Evolutionary conservation across 768 basidiomycete species (phyloP).

Genomic region (Fibroporia radiculosa): DNA sequence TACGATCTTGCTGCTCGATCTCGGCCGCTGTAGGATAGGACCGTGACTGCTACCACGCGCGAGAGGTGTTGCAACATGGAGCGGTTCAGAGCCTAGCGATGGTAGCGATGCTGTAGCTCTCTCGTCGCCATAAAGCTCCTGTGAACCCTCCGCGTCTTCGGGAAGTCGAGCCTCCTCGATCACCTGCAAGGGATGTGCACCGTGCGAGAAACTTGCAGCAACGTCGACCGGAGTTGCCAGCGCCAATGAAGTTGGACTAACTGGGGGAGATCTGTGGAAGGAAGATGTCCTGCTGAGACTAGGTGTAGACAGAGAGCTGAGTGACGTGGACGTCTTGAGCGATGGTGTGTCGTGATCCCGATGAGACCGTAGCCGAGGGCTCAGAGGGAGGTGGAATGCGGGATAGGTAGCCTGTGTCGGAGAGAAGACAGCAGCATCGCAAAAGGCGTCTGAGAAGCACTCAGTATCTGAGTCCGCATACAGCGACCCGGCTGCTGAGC

Average conservation of each 20-base stretch:
- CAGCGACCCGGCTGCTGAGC: background rate
- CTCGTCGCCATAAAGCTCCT: background rate
- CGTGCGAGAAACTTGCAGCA: conserved; percentile 12
- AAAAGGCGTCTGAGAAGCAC: conserved; percentile 20
- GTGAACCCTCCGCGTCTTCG: conserved; percentile 13
- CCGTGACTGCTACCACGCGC: conserved; percentile 3
- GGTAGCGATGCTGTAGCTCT: background rate
- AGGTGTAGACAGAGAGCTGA: conserved; percentile 21
- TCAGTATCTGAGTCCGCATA: conserved; percentile 27
- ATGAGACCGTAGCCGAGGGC: conserved; percentile 24
- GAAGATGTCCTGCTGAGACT: conserved; percentile 19
- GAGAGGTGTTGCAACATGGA: no score
- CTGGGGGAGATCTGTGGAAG: conserved; percentile 26
- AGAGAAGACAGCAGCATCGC: conserved; percentile 16
- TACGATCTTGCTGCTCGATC: background rate
- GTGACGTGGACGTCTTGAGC: conserved; percentile 26
- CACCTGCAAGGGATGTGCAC: conserved; percentile 22
- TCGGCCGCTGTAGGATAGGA: background rate
- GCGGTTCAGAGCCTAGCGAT: conserved; percentile 3
- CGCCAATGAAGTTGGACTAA: conserved; percentile 22
- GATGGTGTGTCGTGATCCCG: conserved; percentile 44
- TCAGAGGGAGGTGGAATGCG: conserved; percentile 27
- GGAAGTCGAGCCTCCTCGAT: conserved; percentile 28
- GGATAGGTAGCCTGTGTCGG: conserved; percentile 14
- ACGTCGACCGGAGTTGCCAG: conserved; percentile 27